Percentiles rank a stretch among this genome's conserved stretches.
These are phyloP conservation scores for Trametes hirsuta DNA, from an alignment of 1,284 basidiomycete genomes.

Conservation along the genomic window DNA sequence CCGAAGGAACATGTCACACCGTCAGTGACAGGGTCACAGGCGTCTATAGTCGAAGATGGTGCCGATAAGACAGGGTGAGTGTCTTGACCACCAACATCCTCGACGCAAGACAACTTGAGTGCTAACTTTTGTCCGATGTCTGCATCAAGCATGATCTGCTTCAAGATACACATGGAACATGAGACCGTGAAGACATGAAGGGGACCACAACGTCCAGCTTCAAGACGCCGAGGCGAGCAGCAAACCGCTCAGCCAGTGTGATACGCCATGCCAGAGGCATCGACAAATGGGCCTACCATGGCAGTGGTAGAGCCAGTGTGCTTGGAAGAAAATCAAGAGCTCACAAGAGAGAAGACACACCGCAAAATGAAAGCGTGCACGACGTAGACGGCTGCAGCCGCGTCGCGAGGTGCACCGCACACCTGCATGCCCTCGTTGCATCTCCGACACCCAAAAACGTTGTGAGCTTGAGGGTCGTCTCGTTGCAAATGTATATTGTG, in stretches of 20 bases:
- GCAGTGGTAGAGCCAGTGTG: background rate
- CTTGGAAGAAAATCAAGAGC: background rate
- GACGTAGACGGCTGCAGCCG: background rate
- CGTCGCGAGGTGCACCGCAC: background rate
- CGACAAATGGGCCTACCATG: background rate
- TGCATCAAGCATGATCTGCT: background rate
- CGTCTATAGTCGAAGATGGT: background rate
- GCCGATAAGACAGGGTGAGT: conserved; percentile 2
- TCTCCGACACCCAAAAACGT: background rate
- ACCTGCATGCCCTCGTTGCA: background rate
- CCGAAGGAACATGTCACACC: background rate
- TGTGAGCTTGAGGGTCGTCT: background rate
- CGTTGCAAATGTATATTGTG: background rate
- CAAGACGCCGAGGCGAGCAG: background rate
- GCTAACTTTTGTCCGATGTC: background rate
- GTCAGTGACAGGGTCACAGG: background rate
- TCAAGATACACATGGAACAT: background rate
- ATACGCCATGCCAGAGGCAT: background rate
- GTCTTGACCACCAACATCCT: conserved; percentile 2
- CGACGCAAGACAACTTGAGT: background rate
- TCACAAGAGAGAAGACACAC: background rate
- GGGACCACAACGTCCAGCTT: background rate
- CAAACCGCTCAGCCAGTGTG: background rate
- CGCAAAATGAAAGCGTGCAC: background rate
- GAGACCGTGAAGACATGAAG: background rate